Conservation (phyloP, 2,329 filamentous ascomycete genomes). For the Cytospora leucostoma region DNA sequence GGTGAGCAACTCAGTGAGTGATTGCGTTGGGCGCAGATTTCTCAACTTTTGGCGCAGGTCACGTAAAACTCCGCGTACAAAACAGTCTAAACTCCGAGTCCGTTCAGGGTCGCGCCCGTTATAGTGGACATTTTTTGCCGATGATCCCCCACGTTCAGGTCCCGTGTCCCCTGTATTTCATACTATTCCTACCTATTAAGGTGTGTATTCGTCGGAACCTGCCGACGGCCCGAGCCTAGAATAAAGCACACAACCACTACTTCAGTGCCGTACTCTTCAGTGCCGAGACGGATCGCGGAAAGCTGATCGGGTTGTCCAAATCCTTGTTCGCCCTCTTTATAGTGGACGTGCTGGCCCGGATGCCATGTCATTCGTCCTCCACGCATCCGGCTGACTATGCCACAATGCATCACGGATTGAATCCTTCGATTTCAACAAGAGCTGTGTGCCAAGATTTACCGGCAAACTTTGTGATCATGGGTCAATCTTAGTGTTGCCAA, state of each 20-base stretch:
- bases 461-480: too few relatives aligned
- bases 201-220: background rate
- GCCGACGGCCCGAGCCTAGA: conserved; percentile 1
- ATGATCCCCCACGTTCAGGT: background rate
- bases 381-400: background rate
- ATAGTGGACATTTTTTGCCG: background rate
- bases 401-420: background rate
- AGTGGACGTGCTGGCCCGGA: background rate
- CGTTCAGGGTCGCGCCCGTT: too few relatives aligned
- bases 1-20: background rate
- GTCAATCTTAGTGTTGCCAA: too few relatives aligned
- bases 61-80: background rate
- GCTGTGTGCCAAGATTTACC: too few relatives aligned
- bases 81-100: background rate
- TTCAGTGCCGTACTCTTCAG: background rate
- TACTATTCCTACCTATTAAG: background rate
- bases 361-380: background rate
- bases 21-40: background rate
- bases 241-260: background rate
- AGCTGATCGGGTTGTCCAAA: background rate
- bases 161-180: background rate
- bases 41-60: too few relatives aligned
- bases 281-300: background rate
- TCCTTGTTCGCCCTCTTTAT: background rate
- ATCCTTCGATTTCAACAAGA: too few relatives aligned